phyloP scores from a whole-genome alignment of 2,329 filamentous ascomycete genomes.

The Chlorencoelia australis region DNA sequence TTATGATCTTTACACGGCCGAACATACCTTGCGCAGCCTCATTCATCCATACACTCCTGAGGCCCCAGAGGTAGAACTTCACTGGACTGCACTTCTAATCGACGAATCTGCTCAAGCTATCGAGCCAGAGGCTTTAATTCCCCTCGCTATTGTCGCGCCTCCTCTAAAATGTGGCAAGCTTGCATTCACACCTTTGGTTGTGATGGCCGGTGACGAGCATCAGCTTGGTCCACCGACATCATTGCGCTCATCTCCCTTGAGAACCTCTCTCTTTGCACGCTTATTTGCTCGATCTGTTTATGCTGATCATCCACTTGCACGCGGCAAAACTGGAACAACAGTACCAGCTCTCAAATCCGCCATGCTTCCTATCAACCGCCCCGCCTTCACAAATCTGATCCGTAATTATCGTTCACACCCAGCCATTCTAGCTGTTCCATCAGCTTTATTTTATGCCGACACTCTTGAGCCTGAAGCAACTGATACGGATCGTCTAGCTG shows the following conservation, averaged over 20 bases:
- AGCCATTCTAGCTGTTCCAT: constrained; percentile 17
- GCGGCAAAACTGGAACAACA: constrained; percentile 8
- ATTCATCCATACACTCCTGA: constrained; percentile 11
- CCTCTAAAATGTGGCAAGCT: constrained; percentile 5
- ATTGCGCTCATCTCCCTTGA: constrained; percentile 8
- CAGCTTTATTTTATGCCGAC: constrained; percentile 12
- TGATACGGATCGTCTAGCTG: constrained; percentile 8
- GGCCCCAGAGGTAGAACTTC: constrained; percentile 4
- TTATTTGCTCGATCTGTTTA: constrained; percentile 12
- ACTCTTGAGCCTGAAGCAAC: constrained; percentile 12
- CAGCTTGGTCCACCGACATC: constrained; percentile 14
- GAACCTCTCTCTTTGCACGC: constrained; percentile 13
- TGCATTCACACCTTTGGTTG: constrained; percentile 7
- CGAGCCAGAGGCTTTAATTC: constrained; percentile 14
- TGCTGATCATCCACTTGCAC: constrained; percentile 12
- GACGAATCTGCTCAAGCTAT: constrained; percentile 17
- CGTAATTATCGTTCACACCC: constrained; percentile 17
- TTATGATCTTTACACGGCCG: constrained; percentile 9
- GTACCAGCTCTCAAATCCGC: constrained; percentile 6
- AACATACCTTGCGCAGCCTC: constrained; percentile 6
- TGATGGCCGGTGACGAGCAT: constrained; percentile 15
- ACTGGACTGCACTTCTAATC: constrained; percentile 14
- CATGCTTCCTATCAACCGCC: constrained; percentile 15
- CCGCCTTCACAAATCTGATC: constrained; percentile 15
- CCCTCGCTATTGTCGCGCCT: constrained; percentile 12